Evolutionary conservation across 1,284 basidiomycete genomes (phyloP).

Genomic region (Trichosporon sp.): DNA sequence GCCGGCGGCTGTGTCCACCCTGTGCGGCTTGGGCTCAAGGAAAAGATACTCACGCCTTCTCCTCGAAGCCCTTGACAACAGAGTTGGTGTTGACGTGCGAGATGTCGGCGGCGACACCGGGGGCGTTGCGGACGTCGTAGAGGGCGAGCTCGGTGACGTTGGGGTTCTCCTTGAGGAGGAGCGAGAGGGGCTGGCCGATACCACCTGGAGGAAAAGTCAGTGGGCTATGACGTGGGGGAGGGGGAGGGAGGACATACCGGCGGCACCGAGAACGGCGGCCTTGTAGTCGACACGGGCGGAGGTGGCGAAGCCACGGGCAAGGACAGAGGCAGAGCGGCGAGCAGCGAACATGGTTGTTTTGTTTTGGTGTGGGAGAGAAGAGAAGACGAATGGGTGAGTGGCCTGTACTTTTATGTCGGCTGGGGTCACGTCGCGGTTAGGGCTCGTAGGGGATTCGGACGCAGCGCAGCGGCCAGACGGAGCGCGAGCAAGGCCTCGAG

Average conservation of each 20-base stretch:
- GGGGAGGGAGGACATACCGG: slow-evolving; percentile 18
- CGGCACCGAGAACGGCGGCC: slow-evolving; percentile 51
- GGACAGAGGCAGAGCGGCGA: slow-evolving; percentile 29
- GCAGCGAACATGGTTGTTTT: slow-evolving; percentile 37
- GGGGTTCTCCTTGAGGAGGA: slow-evolving; percentile 81
- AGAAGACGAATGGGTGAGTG: neutral
- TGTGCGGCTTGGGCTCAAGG: neutral
- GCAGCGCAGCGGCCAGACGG: neutral
- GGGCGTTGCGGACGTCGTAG: slow-evolving; percentile 95
- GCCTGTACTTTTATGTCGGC: slow-evolving; percentile 1
- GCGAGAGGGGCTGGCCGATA: slow-evolving; percentile 85
- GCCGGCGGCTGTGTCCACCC: neutral
- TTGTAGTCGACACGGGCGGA: slow-evolving; percentile 45
- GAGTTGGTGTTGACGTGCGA: slow-evolving; percentile 68
- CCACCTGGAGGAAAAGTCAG: slow-evolving; percentile 12
- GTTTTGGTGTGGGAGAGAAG: slow-evolving; percentile 14
- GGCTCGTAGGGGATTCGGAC: neutral
- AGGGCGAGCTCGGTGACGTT: slow-evolving; percentile 78
- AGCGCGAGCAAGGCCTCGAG: neutral
- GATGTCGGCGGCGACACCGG: slow-evolving; percentile 91
- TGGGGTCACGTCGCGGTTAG: neutral
- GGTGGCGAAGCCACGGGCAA: slow-evolving; percentile 46
- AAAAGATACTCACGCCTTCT: slow-evolving; percentile 47
- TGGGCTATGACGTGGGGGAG: neutral
- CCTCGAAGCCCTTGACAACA: slow-evolving; percentile 60